Percentiles rank a stretch among this genome's conserved stretches.
These are phyloP conservation scores for Stereum hirsutum DNA, from an alignment of 1,284 basidiomycete species.

Conservation along the genomic window DNA sequence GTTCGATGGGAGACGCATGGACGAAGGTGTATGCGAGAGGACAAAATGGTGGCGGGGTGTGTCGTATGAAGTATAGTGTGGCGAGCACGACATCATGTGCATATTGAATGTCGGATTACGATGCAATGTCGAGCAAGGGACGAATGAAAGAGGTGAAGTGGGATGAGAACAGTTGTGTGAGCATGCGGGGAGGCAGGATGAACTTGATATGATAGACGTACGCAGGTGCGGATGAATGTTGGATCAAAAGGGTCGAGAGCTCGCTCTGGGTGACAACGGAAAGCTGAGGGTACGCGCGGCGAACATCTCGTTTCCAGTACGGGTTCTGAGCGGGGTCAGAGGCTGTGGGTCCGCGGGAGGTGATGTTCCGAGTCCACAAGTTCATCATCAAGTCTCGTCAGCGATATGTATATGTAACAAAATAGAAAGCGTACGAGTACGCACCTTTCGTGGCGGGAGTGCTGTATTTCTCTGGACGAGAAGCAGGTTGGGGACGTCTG, in stretches of 20 bases:
- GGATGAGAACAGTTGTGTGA: background rate
- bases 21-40: background rate
- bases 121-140: background rate
- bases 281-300: slow-evolving; percentile 84
- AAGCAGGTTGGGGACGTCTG: slow-evolving; percentile 82
- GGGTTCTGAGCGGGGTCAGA: slow-evolving; percentile 79
- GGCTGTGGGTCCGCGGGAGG: slow-evolving; percentile 33
- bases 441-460: slow-evolving; percentile 83
- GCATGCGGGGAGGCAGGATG: background rate
- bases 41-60: background rate
- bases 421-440: slow-evolving; percentile 12
- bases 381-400: no score
- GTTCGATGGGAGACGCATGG: background rate
- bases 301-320: slow-evolving; percentile 93
- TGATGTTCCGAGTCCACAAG: no score
- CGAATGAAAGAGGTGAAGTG: background rate
- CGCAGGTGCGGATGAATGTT: slow-evolving; percentile 62
- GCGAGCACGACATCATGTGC: no score
- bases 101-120: no score
- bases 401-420: slow-evolving; percentile 4
- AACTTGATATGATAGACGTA: slow-evolving; percentile 28
- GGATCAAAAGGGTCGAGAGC: slow-evolving; percentile 75
- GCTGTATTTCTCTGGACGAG: slow-evolving; percentile 77
- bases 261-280: slow-evolving; percentile 78
- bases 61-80: slow-evolving; percentile 9